Conservation (phyloP, 139 green algal genomes). For the Closterium sp. region DNA sequence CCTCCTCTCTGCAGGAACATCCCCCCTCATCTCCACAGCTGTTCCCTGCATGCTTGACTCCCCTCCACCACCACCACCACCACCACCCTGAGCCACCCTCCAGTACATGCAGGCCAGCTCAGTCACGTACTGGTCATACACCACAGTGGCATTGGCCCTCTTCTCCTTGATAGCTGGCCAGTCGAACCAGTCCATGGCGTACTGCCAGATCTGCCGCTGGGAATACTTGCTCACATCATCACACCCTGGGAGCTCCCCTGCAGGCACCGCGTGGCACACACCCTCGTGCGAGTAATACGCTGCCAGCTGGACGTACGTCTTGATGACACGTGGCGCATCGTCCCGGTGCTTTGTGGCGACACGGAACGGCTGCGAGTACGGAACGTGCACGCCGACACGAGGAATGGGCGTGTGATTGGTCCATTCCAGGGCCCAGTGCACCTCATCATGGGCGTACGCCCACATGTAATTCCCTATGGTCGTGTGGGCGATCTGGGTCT, state of each 20-base stretch:
- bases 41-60: not conserved
- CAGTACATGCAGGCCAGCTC: not conserved
- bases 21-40: not conserved
- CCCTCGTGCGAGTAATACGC: no score
- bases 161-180: not conserved
- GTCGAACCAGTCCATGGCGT: not conserved
- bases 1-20: not conserved
- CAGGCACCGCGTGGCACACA: no score
- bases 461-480: not conserved
- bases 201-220: not conserved
- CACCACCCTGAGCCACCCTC: not conserved
- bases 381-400: not conserved
- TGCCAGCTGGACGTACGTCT: no score
- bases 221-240: no score
- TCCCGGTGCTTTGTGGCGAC: no score
- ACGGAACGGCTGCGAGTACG: not conserved
- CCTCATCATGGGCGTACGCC: not conserved
- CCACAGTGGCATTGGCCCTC: not conserved
- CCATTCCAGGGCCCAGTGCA: conserved; percentile 1
- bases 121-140: not conserved
- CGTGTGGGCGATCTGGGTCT: not conserved
- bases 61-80: not conserved
- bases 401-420: not conserved
- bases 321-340: no score
- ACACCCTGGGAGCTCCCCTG: no score